Percentiles rank a stretch among this genome's conserved stretches.
Conservation (phyloP, 2,329 filamentous ascomycete species). For the Meredithiella fracta region DNA sequence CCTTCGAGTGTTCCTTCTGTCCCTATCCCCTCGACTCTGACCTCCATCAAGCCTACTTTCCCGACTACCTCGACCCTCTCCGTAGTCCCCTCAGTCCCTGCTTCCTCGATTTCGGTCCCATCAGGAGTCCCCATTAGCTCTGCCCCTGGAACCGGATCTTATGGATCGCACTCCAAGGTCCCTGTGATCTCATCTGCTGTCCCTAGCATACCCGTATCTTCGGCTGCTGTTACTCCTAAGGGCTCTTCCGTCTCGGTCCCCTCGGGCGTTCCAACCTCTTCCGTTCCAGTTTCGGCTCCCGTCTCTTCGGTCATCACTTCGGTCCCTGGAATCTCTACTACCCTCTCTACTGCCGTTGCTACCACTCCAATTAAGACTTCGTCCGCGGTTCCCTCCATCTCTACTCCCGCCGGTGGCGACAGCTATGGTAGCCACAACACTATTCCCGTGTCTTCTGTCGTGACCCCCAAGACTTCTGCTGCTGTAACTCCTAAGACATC, state of each 20-base stretch:
- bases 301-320: background rate
- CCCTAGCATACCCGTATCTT: background rate
- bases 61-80: too few relatives aligned
- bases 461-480: background rate
- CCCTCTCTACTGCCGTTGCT: background rate
- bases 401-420: background rate
- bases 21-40: too few relatives aligned
- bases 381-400: background rate
- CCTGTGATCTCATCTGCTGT: background rate
- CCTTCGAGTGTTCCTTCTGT: background rate
- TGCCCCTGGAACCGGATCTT: background rate
- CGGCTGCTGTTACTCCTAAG: too few relatives aligned
- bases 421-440: background rate
- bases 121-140: background rate
- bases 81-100: background rate
- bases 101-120: background rate
- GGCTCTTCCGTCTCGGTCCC: background rate
- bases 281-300: background rate
- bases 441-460: background rate
- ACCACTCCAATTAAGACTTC: too few relatives aligned
- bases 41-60: too few relatives aligned
- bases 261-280: background rate
- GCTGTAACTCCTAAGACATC: background rate
- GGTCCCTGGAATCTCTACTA: background rate
- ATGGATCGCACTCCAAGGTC: background rate